A percentile compares a stretch with the other conserved stretches of the same genome.
These are phyloP conservation scores for Epichloe amarillans DNA, from an alignment of 2,329 filamentous ascomycete species.

Conservation along the genomic window DNA sequence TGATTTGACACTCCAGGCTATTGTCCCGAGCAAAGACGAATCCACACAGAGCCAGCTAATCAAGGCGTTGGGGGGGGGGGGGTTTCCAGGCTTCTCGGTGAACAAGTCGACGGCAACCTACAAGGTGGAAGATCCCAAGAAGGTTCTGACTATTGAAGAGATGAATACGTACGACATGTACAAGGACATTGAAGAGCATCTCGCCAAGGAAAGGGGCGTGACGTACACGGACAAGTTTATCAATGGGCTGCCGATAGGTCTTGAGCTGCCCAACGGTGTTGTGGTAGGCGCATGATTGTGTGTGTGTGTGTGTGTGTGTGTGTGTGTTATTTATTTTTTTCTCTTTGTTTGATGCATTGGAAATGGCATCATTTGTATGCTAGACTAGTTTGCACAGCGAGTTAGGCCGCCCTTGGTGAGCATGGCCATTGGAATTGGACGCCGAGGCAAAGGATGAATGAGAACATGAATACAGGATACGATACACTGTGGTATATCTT, in stretches of 20 bases:
- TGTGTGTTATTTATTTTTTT: background rate
- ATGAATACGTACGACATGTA: slow-evolving; percentile 56
- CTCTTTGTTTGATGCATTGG: background rate
- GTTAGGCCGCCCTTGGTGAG: no score
- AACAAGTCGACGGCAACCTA: slow-evolving; percentile 45
- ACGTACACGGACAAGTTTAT: slow-evolving; percentile 25
- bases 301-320: background rate
- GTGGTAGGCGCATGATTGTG: slow-evolving; percentile 13
- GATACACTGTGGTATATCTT: no score
- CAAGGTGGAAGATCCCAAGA: slow-evolving; percentile 46
- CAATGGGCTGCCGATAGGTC: slow-evolving; percentile 31
- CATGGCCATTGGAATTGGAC: no score
- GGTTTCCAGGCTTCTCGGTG: slow-evolving; percentile 39
- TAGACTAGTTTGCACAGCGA: no score
- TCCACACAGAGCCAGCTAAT: background rate
- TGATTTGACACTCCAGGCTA: background rate
- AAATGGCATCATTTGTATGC: no score
- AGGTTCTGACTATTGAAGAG: slow-evolving; percentile 54
- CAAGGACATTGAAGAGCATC: slow-evolving; percentile 36
- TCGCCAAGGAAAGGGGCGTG: slow-evolving; percentile 21
- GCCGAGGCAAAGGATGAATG: no score
- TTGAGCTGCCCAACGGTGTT: slow-evolving; percentile 37
- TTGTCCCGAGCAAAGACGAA: no score
- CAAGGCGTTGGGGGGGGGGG: no score
- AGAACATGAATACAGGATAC: no score